Evolutionary conservation across 2,329 filamentous ascomycete species (phyloP).

Genomic region (Xylariaceae sp.): DNA sequence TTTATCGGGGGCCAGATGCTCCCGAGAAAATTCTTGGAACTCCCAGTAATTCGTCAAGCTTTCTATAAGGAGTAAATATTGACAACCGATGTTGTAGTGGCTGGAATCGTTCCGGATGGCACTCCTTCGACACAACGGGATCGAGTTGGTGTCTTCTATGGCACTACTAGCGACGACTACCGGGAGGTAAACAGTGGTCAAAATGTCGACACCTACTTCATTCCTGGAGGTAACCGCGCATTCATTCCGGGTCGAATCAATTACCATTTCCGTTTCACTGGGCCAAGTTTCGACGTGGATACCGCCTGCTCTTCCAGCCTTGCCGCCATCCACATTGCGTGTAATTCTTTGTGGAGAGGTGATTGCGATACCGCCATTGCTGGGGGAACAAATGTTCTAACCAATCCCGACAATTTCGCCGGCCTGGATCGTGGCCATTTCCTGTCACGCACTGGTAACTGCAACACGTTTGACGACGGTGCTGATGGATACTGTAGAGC

Average conservation of each 20-base stretch:
- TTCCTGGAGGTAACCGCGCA: conserved; percentile 39
- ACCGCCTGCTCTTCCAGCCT: conserved; percentile 36
- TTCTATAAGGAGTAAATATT: no score
- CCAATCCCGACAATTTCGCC: conserved; percentile 64
- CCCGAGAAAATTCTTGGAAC: no score
- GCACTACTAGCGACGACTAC: conserved; percentile 43
- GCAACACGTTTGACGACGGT: conserved; percentile 22
- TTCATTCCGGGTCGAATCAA: conserved; percentile 43
- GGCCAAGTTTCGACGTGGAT: conserved; percentile 35
- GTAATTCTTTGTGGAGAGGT: conserved; percentile 63
- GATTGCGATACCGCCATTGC: conserved; percentile 62
- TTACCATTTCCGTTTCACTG: conserved; percentile 37
- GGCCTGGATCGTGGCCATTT: conserved; percentile 65
- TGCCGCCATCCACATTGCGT: conserved; percentile 37
- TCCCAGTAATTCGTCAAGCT: no score
- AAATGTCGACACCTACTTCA: conserved; percentile 54
- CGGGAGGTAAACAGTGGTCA: conserved; percentile 63
- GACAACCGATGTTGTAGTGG: no score
- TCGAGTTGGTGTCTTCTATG: conserved; percentile 24
- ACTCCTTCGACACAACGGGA: conserved; percentile 8
- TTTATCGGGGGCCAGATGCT: no score
- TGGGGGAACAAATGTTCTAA: conserved; percentile 34
- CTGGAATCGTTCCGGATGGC: conserved; percentile 40
- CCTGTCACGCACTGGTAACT: conserved; percentile 30
- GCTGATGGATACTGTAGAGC: conserved; percentile 28